phyloP scores from a whole-genome alignment of 352 stramenopile genomes.

The Pythium aquatile region DNA sequence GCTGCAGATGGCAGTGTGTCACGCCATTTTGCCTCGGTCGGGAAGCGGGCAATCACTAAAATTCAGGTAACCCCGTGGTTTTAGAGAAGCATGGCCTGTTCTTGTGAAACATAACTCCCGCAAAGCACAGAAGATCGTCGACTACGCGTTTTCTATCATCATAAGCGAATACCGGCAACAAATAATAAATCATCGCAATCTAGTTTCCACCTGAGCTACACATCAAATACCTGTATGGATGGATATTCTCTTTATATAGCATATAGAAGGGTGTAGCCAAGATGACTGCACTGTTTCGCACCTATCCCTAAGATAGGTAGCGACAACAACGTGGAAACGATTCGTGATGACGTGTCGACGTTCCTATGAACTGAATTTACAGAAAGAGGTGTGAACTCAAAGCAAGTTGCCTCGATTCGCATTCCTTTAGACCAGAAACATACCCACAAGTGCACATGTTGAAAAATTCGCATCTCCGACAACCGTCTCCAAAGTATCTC shows the following conservation, averaged over 20 bases:
- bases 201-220: not conserved
- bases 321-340: constrained; percentile 2
- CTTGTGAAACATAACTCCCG: not conserved
- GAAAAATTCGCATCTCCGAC: not conserved
- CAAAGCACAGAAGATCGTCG: not conserved
- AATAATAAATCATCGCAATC: constrained; percentile 5
- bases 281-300: not conserved
- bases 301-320: not conserved
- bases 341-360: not conserved
- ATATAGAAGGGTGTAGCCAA: not conserved
- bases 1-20: not conserved
- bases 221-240: not conserved
- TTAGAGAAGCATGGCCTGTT: not conserved
- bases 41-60: constrained; percentile 1
- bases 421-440: not conserved
- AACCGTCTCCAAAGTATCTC: too few species aligned
- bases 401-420: not conserved
- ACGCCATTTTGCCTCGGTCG: not conserved
- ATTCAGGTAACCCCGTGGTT: not conserved
- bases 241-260: not conserved
- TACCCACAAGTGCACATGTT: not conserved
- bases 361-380: not conserved
- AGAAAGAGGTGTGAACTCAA: not conserved
- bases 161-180: too few species aligned
- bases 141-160: not conserved